Evolutionary conservation across 305 asterid genomes (phyloP), one percentile per base, ranked within the genome.

Genomic region (Solanum aculeatissimum): DNA sequence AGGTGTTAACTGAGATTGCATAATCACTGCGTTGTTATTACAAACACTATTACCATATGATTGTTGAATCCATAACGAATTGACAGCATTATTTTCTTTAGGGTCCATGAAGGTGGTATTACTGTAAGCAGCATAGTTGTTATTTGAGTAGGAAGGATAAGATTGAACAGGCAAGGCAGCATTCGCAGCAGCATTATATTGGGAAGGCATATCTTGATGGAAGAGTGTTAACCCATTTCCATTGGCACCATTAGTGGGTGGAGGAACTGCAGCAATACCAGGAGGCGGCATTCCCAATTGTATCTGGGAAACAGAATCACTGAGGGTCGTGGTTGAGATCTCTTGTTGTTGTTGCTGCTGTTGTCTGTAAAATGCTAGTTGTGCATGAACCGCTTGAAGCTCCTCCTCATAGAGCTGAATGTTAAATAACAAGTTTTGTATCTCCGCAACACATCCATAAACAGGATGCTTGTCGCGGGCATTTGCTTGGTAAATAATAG

Each of bases 391-490:
- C 4, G 92, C 92, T 19, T 92, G 93, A 18, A 94, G 96, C 74
- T 94, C 94, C 12, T 95, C 97, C 62, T 92, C 90, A 0, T 89
- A 93, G 51, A 90, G 19, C 49, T 91, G 97, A 47, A 93, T 90
- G 77, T 92, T 93, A 75, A 68, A 84, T 19, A 45, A 29, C 16
- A 93, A 90, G 9, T 89, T 90, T 9, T 91, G 93, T 75, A 94
- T 90, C 38, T 92, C 93, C 7, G 86, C 89, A 2, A 89, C 29
- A 72, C 99, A 95, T 3, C 98, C 99, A 6, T 87, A 82, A 0
- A 94, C 97, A 0, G 98, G 99, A 71, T 89, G 85, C 79, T 92
- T 92, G 0, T 92, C 97, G 2, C 99, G 93, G 83, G 89, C 89
- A 68, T 90, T 84, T 3, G 99, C 93, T 32, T 95, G 96, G 74